A percentile compares a stretch with the other conserved stretches of the same genome.
Conservation (phyloP, 106 monocot genomes). For the Apostasia shenzhenica region DNA sequence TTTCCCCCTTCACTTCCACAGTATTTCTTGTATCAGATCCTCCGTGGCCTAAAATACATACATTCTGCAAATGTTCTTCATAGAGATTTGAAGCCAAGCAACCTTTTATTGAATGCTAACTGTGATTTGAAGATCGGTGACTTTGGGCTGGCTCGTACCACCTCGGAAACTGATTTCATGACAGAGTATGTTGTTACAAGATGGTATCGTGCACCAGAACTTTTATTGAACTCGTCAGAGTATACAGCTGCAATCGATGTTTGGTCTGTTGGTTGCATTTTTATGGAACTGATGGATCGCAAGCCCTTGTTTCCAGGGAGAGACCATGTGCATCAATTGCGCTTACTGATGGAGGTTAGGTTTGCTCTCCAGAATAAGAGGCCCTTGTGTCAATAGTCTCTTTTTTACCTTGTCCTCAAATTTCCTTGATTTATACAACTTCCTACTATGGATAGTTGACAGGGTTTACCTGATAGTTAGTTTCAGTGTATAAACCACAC, state of each 20-base stretch:
- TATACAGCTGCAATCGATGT: conserved; percentile 97
- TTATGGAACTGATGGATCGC: conserved; percentile 96
- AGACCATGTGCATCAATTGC: conserved; percentile 95
- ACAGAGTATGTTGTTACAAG: conserved; percentile 97
- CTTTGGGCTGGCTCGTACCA: conserved; percentile 93
- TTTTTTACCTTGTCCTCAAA: neutral
- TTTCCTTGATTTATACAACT: neutral
- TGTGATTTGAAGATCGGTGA: conserved; percentile 98
- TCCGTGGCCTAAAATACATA: conserved; percentile 95
- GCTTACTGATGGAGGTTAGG: conserved; percentile 82
- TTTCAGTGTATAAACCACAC: neutral
- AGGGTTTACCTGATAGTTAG: neutral
- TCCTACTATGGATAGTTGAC: neutral
- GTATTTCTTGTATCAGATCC: conserved; percentile 98
- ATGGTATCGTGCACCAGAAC: conserved; percentile 95
- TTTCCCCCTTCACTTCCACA: conserved; percentile 24
- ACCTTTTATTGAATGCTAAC: conserved; percentile 92
- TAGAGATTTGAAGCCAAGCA: conserved; percentile 98
- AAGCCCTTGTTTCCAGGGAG: conserved; percentile 93
- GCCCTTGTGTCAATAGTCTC: neutral
- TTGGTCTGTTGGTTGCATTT: conserved; percentile 99
- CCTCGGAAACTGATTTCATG: conserved; percentile 99
- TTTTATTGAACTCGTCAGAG: conserved; percentile 87
- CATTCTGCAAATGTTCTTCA: conserved; percentile 98
- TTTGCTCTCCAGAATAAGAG: neutral